Evolutionary conservation across 495 filamentous ascomycete genomes (phyloP).

Genomic region (Darksidea phi): DNA sequence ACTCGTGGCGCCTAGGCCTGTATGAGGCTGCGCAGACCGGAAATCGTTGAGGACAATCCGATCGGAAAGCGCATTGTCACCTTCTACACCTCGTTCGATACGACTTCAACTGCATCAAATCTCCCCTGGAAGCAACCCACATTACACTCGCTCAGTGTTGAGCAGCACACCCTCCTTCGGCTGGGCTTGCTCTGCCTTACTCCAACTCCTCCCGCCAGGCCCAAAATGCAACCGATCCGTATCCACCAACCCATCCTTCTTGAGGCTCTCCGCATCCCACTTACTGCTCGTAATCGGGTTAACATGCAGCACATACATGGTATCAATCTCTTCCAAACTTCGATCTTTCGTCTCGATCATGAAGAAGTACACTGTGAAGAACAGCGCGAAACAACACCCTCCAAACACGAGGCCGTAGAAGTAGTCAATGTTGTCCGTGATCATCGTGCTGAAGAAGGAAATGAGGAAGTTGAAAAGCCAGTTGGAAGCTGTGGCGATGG

Average conservation of each 20-base stretch:
- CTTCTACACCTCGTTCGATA: no score
- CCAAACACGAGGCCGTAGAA: conserved; percentile 79
- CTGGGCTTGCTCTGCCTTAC: conserved; percentile 8
- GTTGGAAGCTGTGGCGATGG: conserved; percentile 75
- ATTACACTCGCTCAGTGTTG: no score
- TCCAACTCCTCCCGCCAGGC: not conserved
- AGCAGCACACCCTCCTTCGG: not conserved
- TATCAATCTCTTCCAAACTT: conserved; percentile 77
- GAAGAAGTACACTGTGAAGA: conserved; percentile 71
- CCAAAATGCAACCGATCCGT: conserved; percentile 9
- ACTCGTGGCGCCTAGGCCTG: no score
- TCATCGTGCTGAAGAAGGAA: conserved; percentile 80
- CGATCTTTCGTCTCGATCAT: conserved; percentile 67
- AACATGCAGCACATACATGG: conserved; percentile 72
- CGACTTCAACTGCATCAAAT: no score
- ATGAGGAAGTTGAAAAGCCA: conserved; percentile 91
- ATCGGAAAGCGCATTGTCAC: no score
- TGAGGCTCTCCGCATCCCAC: conserved; percentile 47
- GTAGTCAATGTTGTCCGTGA: conserved; percentile 65
- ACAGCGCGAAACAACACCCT: conserved; percentile 61
- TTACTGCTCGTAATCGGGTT: conserved; percentile 61
- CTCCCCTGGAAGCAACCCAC: no score
- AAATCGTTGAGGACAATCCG: no score
- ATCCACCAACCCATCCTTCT: conserved; percentile 9
- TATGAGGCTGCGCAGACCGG: no score